Evolutionary conservation across 108 stramenopile species (phyloP).

Genomic region (Nitzschia sp.): DNA sequence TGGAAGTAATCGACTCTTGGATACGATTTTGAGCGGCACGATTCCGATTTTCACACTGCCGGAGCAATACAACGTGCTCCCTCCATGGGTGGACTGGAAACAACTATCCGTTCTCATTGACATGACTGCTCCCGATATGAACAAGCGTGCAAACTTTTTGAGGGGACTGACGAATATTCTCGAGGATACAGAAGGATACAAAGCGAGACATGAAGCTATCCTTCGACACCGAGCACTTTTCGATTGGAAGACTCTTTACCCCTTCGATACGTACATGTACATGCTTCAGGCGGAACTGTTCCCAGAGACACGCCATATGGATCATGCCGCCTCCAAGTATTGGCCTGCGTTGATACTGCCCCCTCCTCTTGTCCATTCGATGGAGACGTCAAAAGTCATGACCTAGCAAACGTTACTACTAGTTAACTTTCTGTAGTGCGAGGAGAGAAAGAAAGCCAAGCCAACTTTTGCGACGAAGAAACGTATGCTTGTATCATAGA

Average conservation of each 20-base stretch:
- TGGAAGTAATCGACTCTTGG: constrained; percentile 10
- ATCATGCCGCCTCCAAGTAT: background rate
- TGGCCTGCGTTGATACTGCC: constrained; percentile 20
- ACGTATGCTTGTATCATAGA: too few species aligned
- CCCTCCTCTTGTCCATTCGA: too few species aligned
- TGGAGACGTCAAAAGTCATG: too few species aligned
- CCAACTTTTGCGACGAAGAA: too few species aligned
- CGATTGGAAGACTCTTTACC: constrained; percentile 23
- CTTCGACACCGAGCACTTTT: constrained; percentile 15
- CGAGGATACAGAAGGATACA: background rate
- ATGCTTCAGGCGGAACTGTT: constrained; percentile 19
- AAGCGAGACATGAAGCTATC: background rate
- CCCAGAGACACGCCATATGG: constrained; percentile 11
- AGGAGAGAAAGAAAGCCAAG: too few species aligned
- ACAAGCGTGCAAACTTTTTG: background rate
- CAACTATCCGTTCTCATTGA: background rate
- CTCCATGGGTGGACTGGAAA: constrained; percentile 18
- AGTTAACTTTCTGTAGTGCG: too few species aligned
- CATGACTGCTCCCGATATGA: background rate
- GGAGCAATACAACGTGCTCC: constrained; percentile 13
- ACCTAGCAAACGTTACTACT: too few species aligned
- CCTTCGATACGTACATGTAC: constrained; percentile 37
- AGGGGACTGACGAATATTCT: background rate
- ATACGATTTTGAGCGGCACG: constrained; percentile 16
- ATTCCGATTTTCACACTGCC: constrained; percentile 18